A percentile compares a stretch with the other conserved stretches of the same genome.
These are phyloP conservation scores for Bisporella sp. DNA, from an alignment of 2,329 filamentous ascomycete genomes.

Conservation along the genomic window DNA sequence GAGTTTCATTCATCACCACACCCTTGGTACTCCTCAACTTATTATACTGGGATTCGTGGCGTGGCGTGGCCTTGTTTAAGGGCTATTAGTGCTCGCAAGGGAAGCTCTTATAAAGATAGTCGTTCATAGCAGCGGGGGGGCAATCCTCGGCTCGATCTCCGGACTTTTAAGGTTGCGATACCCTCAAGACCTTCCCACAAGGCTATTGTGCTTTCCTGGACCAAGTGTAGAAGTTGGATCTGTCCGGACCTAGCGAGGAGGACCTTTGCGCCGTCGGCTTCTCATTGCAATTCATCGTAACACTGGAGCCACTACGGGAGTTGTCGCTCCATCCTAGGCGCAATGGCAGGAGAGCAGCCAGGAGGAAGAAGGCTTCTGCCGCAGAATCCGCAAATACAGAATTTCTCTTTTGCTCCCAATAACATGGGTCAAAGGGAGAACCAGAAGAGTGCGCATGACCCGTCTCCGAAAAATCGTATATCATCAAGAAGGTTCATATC, in stretches of 20 bases:
- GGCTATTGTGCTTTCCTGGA: too few species aligned
- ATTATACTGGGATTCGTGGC: constrained; percentile 19
- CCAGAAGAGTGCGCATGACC: constrained; percentile 64
- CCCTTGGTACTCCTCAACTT: constrained; percentile 11
- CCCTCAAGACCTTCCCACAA: not conserved
- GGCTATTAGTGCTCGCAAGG: too few species aligned
- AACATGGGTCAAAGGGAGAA: constrained; percentile 62
- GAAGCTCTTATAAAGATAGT: too few species aligned
- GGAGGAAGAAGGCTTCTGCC: constrained; percentile 56
- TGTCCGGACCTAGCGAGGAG: too few species aligned
- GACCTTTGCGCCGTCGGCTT: too few species aligned
- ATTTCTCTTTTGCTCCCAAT: constrained; percentile 67
- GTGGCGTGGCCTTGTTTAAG: not conserved
- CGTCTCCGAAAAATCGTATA: too few species aligned
- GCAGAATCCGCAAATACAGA: constrained; percentile 64
- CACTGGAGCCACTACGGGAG: not conserved
- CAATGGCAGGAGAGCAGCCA: constrained; percentile 55
- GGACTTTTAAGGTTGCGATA: not conserved
- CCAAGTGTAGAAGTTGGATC: too few species aligned
- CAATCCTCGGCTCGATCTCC: not conserved
- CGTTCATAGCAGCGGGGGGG: too few species aligned
- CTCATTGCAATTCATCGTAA: too few species aligned
- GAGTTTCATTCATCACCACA: constrained; percentile 10
- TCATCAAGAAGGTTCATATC: constrained; percentile 5
- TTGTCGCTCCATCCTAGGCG: constrained; percentile 11